Percentiles rank a stretch among this genome's conserved stretches.
These are phyloP conservation scores for Fusarium poae DNA, from an alignment of 2,329 filamentous ascomycete genomes.

Conservation along the genomic window DNA sequence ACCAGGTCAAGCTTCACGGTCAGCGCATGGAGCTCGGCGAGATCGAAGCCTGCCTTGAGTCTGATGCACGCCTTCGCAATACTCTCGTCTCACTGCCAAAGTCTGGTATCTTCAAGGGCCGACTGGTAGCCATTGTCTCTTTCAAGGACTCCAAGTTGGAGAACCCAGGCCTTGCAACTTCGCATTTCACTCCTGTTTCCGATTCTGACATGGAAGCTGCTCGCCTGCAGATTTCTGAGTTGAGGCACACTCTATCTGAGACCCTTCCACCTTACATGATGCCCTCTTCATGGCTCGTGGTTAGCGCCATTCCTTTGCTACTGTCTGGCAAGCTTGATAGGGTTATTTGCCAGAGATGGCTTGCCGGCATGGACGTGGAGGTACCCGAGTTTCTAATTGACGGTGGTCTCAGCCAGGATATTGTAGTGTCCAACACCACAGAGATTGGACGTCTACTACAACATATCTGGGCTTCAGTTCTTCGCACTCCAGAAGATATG, in stretches of 20 bases:
- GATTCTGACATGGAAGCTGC: neutral
- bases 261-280: conserved; percentile 39
- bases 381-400: conserved; percentile 57
- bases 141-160: neutral
- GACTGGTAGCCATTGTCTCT: conserved; percentile 31
- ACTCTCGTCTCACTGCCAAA: conserved; percentile 53
- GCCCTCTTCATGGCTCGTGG: conserved; percentile 32
- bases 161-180: neutral
- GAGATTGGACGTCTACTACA: conserved; percentile 21
- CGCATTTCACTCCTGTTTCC: neutral
- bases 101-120: conserved; percentile 47
- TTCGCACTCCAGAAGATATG: conserved; percentile 53
- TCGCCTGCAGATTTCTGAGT: neutral
- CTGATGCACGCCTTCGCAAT: conserved; percentile 67
- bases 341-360: conserved; percentile 57
- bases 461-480: conserved; percentile 56
- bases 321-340: conserved; percentile 39
- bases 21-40: conserved; percentile 64
- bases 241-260: conserved; percentile 16
- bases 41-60: conserved; percentile 61
- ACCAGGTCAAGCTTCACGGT: conserved; percentile 54
- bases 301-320: conserved; percentile 20
- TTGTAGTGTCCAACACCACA: neutral
- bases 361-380: conserved; percentile 57
- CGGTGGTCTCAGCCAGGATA: conserved; percentile 44